Base-by-base conservation (phyloP, 1,284 basidiomycete genomes). In the Sanghuangporus sanghuang region DNA sequence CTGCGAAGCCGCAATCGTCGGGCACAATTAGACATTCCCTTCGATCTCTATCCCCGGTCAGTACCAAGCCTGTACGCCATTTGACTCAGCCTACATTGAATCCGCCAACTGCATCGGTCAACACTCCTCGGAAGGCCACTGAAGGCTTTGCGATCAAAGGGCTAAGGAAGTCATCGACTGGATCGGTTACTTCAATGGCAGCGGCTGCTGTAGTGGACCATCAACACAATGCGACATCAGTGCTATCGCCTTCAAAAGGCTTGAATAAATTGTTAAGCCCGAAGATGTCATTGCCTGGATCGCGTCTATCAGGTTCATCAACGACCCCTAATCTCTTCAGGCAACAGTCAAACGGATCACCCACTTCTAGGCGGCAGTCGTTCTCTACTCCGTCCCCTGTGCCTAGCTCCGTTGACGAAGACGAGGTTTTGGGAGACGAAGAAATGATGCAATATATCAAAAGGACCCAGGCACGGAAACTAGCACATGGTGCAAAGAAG, bases 381-480 rank as follows among this genome's bases (percentile, higher is more conserved):
- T 72, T 90, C 32, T 90, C 88, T 6, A 92, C 91, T 2, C 90
- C 90, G n/a, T 93, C 91, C 8, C 90, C 90, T 3, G 83, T 81
- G 6, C 88, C 84, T 23, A 87, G 83, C 67, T 77, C 82, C 1
- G 79, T 90, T 0, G 93, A 96, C 67, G 96, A 99, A 67, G 97
- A 99, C 68, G 95, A 98, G 75, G 66, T 89, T 1, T 76, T 90
- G 12, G 97, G 93, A 21, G 97, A 99, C 71, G 93, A 95, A 67
- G 97, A 99, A 78, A 99, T 99, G 96, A 79, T 92, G 71, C 89
- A 92, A 66, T 99, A 98, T 74, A 94, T 98, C 66, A 85, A 86
- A 68, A 85, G 95, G 38, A 92, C 97, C 69, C 91, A 95, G 68
- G 86, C 91, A 12, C 93, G 94, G 78, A 94, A 92, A 74, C 76